Evolutionary conservation across 306 rosid genomes (phyloP).

Genomic region (Fragaria nilgerrensis): DNA sequence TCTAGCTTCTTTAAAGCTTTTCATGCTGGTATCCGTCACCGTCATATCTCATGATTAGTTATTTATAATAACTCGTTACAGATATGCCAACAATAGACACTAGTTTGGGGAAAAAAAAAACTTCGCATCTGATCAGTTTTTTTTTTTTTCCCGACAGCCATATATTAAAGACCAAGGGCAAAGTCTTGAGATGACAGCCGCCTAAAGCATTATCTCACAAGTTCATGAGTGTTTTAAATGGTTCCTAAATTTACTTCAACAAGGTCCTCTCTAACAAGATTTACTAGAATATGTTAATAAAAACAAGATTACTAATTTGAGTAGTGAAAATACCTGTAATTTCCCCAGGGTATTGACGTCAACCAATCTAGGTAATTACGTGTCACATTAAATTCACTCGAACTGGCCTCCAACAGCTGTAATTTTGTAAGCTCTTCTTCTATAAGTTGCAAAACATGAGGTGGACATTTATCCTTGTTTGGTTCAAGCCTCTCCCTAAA

Average conservation of each 20-base stretch:
- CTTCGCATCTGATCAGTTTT: not conserved
- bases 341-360: constrained; percentile 98
- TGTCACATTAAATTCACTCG: constrained; percentile 96
- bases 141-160: not conserved
- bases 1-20: not conserved
- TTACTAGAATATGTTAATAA: not conserved
- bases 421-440: constrained; percentile 94
- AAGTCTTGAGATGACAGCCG: not conserved
- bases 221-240: not conserved
- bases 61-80: not conserved
- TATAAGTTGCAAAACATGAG: constrained; percentile 90
- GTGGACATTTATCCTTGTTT: constrained; percentile 84
- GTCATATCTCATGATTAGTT: not conserved
- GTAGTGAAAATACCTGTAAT: constrained; percentile 63
- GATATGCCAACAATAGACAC: not conserved
- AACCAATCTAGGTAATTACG: constrained; percentile 99
- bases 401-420: constrained; percentile 94
- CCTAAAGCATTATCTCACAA: not conserved
- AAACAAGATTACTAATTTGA: constrained; percentile 6
- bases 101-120: not conserved
- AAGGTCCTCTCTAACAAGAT: not conserved
- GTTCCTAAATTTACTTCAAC: not conserved
- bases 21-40: not conserved
- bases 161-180: not conserved
- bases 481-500: constrained; percentile 97